phyloP scores from a whole-genome alignment of 23 red algal species.

The Agarophyton chilense region DNA sequence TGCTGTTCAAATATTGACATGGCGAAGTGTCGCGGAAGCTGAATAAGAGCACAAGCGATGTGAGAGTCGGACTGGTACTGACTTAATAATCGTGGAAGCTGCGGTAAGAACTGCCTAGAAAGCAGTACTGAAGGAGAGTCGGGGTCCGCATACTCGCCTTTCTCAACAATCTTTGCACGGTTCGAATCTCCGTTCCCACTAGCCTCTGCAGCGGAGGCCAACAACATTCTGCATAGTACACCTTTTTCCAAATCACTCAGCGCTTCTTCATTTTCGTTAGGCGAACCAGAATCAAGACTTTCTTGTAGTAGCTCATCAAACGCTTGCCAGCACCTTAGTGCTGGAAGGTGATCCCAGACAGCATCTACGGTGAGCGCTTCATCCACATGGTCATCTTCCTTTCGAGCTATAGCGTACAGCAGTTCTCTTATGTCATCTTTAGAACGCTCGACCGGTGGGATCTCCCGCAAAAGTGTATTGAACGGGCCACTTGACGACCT shows the following conservation, averaged over 20 bases:
- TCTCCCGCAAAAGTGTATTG: slow-evolving; percentile 21
- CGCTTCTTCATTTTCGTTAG: slow-evolving; percentile 27
- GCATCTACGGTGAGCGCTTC: slow-evolving; percentile 50
- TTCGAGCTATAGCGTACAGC: slow-evolving; percentile 14
- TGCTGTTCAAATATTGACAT: slow-evolving; percentile 13
- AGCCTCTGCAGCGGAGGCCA: slow-evolving; percentile 44
- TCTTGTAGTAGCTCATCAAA: slow-evolving; percentile 65
- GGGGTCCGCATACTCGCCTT: slow-evolving; percentile 5
- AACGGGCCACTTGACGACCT: background rate
- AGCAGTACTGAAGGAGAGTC: slow-evolving; percentile 12
- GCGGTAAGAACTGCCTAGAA: slow-evolving; percentile 11
- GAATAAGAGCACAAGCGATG: slow-evolving; percentile 25
- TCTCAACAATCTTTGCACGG: slow-evolving; percentile 21
- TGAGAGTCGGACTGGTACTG: slow-evolving; percentile 66
- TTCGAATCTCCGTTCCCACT: slow-evolving; percentile 30
- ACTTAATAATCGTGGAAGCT: slow-evolving; percentile 58
- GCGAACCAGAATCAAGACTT: background rate
- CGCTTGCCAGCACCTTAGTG: slow-evolving; percentile 77
- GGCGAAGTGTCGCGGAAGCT: slow-evolving; percentile 49
- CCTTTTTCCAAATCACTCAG: slow-evolving; percentile 51
- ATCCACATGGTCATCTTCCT: slow-evolving; percentile 9
- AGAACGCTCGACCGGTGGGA: slow-evolving; percentile 35
- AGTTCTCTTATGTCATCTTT: slow-evolving; percentile 60
- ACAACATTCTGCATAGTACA: slow-evolving; percentile 32
- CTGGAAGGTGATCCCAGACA: slow-evolving; percentile 65